Evolutionary conservation across 306 rosid species (phyloP), one percentile per base, ranked within the genome.

Genomic region (Phaseolus lunatus): DNA sequence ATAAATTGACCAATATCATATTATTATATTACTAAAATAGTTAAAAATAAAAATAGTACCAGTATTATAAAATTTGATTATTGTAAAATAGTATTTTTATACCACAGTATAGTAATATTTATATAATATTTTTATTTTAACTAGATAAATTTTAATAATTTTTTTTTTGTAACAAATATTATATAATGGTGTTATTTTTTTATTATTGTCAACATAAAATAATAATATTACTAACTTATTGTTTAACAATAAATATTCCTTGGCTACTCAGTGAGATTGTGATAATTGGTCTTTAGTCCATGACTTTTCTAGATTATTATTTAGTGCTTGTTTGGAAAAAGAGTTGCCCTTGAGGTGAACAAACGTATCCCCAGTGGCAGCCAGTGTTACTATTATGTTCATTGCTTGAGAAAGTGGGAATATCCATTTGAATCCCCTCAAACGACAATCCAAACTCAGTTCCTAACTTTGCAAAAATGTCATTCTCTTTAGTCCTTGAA

Each of bases 141-240:
- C 50, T 37, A 10, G 29, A 37, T 39, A 66, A 39, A 22, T 10
- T 66, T 19, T 2, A 65, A 18, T 63, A 18, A 50, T 18, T 18
- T 18, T 64, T 64, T 64, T 64, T 9, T 9, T 18, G 2, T 35
- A 35, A 35, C 18, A 64, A 63, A 4, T 35, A 35, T 15, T 62
- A 63, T 62, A 35, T 63, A 18, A 9, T 33, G 69, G 48, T 37
- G 9, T 19, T 18, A 37, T 65, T 66, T n/a, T 39, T 65, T 65
- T 39, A 65, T 65, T 65, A 8, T 39, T 1, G 4, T 39, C 19
- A 39, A 20, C 71, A 20, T 37, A 37, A 64, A 35, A 33, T 10
- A 35, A 33, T 35, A 18, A 18, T 64, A 5, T 35, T n/a, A n/a
- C 0, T 63, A 31, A 9, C n/a, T 37, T 64, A 64, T 64, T 29